phyloP scores from a whole-genome alignment of 345 rosid genomes.

The Bretschneidera sinensis region DNA sequence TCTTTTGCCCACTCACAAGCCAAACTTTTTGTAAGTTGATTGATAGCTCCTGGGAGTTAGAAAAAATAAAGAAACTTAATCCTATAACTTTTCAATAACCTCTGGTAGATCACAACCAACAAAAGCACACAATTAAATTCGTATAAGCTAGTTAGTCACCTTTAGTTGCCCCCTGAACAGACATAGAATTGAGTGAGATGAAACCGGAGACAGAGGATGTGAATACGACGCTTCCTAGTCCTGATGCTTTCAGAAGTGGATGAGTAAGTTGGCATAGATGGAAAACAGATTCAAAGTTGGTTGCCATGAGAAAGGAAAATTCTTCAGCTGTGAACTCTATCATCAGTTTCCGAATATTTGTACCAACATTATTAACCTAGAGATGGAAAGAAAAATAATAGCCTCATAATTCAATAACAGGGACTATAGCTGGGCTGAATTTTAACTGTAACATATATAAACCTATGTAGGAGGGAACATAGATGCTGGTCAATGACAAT shows the following conservation, averaged over 20 bases:
- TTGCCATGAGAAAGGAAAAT: constrained; percentile 49
- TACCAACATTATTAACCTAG: constrained; percentile 78
- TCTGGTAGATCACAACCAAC: not conserved
- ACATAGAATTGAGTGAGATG: constrained; percentile 64
- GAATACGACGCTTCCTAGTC: constrained; percentile 55
- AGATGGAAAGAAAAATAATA: not conserved
- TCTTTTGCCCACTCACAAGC: constrained; percentile 91
- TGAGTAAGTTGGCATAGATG: constrained; percentile 67
- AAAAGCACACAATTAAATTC: not conserved
- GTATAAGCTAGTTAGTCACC: constrained; percentile 25
- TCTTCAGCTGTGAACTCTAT: constrained; percentile 53
- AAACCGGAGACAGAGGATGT: constrained; percentile 73
- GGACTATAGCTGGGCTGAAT: too few relatives aligned
- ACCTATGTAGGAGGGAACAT: not conserved
- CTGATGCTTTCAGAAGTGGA: constrained; percentile 59
- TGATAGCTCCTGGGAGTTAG: constrained; percentile 54
- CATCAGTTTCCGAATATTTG: constrained; percentile 62
- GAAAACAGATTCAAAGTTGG: constrained; percentile 75
- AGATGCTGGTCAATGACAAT: not conserved
- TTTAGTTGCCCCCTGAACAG: constrained; percentile 75
- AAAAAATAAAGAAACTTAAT: not conserved
- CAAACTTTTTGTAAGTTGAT: constrained; percentile 63
- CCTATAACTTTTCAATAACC: not conserved
- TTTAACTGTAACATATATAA: not conserved
- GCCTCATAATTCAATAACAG: too few relatives aligned